Evolutionary conservation across 1,284 basidiomycete species (phyloP).

Genomic region (Puccinia sorghi): DNA sequence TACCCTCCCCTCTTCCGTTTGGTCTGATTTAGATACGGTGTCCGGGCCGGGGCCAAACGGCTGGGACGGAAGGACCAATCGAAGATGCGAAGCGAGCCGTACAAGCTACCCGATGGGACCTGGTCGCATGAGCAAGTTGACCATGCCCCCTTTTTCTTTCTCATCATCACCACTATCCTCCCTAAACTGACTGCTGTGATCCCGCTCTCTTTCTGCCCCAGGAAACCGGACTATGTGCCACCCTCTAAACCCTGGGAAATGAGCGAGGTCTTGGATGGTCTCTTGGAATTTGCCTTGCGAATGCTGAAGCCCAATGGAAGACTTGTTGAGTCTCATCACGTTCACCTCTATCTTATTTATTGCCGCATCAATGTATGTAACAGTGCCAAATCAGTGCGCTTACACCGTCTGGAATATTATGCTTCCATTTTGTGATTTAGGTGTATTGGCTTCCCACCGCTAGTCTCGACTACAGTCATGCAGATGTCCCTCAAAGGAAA

Average conservation of each 20-base stretch:
- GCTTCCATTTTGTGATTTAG: conserved; percentile 5
- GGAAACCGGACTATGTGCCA: conserved; percentile 59
- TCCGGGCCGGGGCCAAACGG: conserved; percentile 92
- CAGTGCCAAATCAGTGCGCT: background rate
- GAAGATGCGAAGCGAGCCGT: conserved; percentile 56
- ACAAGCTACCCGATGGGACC: conserved; percentile 57
- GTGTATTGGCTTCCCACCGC: conserved; percentile 72
- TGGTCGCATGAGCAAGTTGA: conserved; percentile 52
- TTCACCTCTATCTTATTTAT: background rate
- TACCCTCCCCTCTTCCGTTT: too few species aligned
- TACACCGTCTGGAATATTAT: background rate
- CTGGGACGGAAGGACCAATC: conserved; percentile 68
- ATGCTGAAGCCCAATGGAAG: conserved; percentile 81
- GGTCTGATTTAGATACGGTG: conserved; percentile 69
- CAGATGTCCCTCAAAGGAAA: conserved; percentile 73
- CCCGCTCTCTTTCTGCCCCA: conserved; percentile 21
- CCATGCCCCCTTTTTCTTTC: background rate
- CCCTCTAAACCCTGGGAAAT: conserved; percentile 56
- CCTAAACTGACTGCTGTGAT: background rate
- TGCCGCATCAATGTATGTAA: too few species aligned
- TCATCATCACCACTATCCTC: too few species aligned
- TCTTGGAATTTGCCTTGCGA: conserved; percentile 70
- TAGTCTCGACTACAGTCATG: conserved; percentile 80
- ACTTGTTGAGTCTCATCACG: conserved; percentile 64
- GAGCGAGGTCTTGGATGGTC: conserved; percentile 54